These are phyloP conservation scores for Eucalyptus pauciflora DNA, from an alignment of 345 rosid genomes.

Conservation along the genomic window DNA sequence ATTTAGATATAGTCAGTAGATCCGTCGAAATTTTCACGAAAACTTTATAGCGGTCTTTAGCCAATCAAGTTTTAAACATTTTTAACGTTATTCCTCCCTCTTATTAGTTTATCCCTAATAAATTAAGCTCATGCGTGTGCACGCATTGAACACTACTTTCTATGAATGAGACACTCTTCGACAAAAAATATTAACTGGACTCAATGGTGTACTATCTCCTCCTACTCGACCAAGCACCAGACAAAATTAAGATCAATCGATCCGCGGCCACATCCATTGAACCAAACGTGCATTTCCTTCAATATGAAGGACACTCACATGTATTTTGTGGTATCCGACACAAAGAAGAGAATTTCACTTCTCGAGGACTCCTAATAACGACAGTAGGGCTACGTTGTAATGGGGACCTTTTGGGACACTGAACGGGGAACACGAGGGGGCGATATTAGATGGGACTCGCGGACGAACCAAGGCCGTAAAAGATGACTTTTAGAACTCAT, in stretches of 20 bases:
- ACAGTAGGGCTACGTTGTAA: background rate
- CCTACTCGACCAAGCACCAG: background rate
- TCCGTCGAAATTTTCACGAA: background rate
- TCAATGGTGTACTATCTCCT: background rate
- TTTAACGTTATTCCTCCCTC: background rate
- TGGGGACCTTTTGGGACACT: background rate
- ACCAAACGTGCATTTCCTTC: background rate
- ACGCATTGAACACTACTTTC: background rate
- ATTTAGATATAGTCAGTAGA: background rate
- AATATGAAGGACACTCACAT: background rate
- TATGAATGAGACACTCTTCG: background rate
- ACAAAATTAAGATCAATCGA: background rate
- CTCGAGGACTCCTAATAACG: background rate
- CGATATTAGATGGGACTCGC: background rate
- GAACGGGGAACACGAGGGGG: background rate
- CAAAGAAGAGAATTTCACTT: background rate
- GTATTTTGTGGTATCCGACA: background rate
- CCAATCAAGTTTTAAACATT: background rate
- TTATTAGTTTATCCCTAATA: background rate
- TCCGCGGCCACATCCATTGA: background rate
- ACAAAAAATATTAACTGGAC: background rate
- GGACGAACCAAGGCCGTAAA: conserved; percentile 23
- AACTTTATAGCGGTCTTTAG: background rate
- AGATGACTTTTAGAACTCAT: conserved; percentile 24
- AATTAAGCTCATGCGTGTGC: background rate